Conservation (phyloP, 2,329 filamentous ascomycete species). For the Rhynchosporium secalis region DNA sequence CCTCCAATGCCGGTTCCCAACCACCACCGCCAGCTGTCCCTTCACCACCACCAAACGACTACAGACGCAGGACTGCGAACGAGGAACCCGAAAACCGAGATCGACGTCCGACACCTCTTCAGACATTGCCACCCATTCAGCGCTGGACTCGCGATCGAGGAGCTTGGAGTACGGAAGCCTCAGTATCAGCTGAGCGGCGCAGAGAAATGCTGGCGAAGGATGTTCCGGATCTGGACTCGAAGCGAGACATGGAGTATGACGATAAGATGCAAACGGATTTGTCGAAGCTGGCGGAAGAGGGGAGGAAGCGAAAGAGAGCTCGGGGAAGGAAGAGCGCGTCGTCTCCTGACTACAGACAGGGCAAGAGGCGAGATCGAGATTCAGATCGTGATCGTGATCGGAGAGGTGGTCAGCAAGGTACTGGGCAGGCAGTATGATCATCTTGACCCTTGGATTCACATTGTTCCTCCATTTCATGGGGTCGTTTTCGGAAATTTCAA, state of each 20-base stretch:
- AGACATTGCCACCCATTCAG: background rate
- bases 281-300: constrained; percentile 10
- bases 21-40: constrained; percentile 1
- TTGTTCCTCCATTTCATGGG: background rate
- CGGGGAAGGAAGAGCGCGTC: constrained; percentile 10
- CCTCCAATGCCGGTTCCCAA: constrained; percentile 1
- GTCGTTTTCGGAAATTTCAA: background rate
- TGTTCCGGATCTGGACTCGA: constrained; percentile 11
- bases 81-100: background rate
- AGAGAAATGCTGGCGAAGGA: constrained; percentile 7
- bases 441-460: background rate
- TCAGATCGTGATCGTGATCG: constrained; percentile 11
- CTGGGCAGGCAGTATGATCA: constrained; percentile 7
- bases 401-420: constrained; percentile 12
- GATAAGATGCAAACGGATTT: constrained; percentile 21
- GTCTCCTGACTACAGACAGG: background rate
- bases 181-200: constrained; percentile 9
- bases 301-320: constrained; percentile 8
- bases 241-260: constrained; percentile 4
- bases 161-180: constrained; percentile 12
- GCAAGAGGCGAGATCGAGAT: constrained; percentile 3
- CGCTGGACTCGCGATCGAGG: background rate
- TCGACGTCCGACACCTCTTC: background rate
- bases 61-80: background rate
- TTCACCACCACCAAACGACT: constrained; percentile 5